Conservation (phyloP, 2,329 filamentous ascomycete species). For the Epichloe hybrida region DNA sequence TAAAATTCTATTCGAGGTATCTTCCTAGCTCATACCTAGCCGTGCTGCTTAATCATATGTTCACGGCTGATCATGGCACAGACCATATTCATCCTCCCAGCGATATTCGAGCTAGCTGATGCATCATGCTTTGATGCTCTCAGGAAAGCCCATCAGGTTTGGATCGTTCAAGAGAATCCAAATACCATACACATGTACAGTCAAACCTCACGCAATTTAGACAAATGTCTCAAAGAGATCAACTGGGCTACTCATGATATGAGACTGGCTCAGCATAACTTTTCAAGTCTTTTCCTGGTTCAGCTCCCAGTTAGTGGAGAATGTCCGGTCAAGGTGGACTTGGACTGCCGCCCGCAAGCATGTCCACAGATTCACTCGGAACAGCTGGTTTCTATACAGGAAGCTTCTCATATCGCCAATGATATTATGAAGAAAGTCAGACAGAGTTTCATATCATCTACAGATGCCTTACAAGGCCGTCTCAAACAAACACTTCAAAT, state of each 20-base stretch:
- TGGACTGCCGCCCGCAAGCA: conserved; percentile 13
- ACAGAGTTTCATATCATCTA: conserved; percentile 5
- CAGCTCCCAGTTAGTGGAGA: conserved; percentile 12
- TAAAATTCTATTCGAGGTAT: conserved; percentile 14
- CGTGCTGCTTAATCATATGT: background rate
- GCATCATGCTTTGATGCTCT: conserved; percentile 14
- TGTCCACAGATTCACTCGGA: background rate
- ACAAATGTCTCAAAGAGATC: conserved; percentile 15
- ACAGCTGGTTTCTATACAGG: background rate
- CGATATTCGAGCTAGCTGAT: conserved; percentile 14
- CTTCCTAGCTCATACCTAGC: background rate
- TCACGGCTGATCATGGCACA: conserved; percentile 7
- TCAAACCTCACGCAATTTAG: conserved; percentile 12
- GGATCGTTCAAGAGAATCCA: conserved; percentile 15
- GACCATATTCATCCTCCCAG: conserved; percentile 17
- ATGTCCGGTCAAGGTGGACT: conserved; percentile 10
- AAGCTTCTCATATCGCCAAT: background rate
- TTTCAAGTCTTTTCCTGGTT: conserved; percentile 14
- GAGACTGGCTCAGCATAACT: conserved; percentile 14
- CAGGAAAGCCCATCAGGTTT: conserved; percentile 16
- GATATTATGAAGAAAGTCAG: background rate
- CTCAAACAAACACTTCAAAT: conserved; percentile 16
- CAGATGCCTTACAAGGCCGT: conserved; percentile 13
- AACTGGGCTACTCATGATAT: conserved; percentile 21
- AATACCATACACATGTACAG: conserved; percentile 16